These are phyloP conservation scores for Erigeron canadensis DNA, from an alignment of 129 eudicot species.

Conservation along the genomic window DNA sequence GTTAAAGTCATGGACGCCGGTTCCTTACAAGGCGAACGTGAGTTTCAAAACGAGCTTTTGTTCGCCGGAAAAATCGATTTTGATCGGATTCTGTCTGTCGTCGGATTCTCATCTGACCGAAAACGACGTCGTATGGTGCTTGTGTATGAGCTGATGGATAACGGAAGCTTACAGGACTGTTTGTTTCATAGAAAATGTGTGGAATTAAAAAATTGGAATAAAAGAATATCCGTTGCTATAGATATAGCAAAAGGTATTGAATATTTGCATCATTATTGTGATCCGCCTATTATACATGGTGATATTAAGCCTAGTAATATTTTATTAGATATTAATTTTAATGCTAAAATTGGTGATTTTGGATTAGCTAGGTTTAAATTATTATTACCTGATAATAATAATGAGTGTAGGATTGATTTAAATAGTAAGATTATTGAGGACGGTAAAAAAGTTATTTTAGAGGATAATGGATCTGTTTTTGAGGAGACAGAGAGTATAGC, in stretches of 20 bases:
- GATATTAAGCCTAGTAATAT: slow-evolving; percentile 96
- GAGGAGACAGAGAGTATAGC: slow-evolving; percentile 79
- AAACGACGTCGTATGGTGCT: slow-evolving; percentile 74
- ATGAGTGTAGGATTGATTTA: slow-evolving; percentile 38
- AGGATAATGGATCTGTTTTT: slow-evolving; percentile 69
- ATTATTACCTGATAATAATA: slow-evolving; percentile 55
- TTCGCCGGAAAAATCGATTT: slow-evolving; percentile 66
- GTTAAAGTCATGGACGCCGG: slow-evolving; percentile 92
- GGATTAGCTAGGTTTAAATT: slow-evolving; percentile 79
- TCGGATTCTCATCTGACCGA: slow-evolving; percentile 76
- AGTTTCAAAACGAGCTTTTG: slow-evolving; percentile 88
- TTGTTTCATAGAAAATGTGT: slow-evolving; percentile 58
- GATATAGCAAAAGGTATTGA: slow-evolving; percentile 82
- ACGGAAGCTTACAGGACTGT: slow-evolving; percentile 91
- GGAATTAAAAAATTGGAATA: slow-evolving; percentile 65
- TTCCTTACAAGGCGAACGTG: slow-evolving; percentile 93
- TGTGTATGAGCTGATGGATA: slow-evolving; percentile 81
- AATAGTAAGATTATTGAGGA: slow-evolving; percentile 37
- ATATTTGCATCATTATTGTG: slow-evolving; percentile 78
- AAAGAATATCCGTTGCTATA: slow-evolving; percentile 49
- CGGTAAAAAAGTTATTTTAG: slow-evolving; percentile 30
- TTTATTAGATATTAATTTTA: slow-evolving; percentile 54
- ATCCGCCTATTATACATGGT: slow-evolving; percentile 85
- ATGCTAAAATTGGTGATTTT: slow-evolving; percentile 84
- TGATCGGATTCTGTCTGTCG: slow-evolving; percentile 42